phyloP scores from a whole-genome alignment of 176 grass and related monocot genomes.

The Phyllostachys edulis region DNA sequence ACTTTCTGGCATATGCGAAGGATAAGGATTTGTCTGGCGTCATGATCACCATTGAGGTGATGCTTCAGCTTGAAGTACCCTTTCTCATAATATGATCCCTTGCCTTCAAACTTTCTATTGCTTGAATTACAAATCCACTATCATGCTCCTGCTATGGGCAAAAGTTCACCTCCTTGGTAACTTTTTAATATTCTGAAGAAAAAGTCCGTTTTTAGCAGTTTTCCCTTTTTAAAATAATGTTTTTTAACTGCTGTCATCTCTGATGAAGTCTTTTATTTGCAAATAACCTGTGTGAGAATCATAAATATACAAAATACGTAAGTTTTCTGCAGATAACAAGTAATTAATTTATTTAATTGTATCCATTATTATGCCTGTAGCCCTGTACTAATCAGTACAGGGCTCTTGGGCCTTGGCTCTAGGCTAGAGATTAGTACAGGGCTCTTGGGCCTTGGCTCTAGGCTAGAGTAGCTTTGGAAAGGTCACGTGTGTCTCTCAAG shows the following conservation, averaged over 20 bases:
- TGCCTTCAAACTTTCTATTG: background rate
- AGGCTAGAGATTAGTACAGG: background rate
- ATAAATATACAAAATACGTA: background rate
- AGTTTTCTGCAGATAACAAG: background rate
- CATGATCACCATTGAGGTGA: conserved; percentile 71
- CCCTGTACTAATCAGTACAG: background rate
- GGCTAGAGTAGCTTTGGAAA: background rate
- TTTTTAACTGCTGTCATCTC: background rate
- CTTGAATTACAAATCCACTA: background rate
- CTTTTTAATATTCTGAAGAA: background rate
- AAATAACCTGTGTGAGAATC: background rate
- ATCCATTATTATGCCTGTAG: background rate
- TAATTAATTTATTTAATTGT: background rate
- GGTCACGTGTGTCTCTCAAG: background rate
- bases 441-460: background rate
- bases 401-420: background rate
- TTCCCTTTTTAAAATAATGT: background rate
- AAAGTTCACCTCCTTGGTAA: conserved; percentile 12
- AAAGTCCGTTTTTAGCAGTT: background rate
- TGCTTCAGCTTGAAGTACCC: background rate
- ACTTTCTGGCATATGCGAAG: conserved; percentile 61
- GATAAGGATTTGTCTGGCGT: conserved; percentile 64
- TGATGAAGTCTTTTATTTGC: background rate
- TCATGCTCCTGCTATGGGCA: background rate
- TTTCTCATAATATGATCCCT: background rate